Conservation (phyloP, 2,329 filamentous ascomycete genomes). For the Aspergillus pseudoterreus region DNA sequence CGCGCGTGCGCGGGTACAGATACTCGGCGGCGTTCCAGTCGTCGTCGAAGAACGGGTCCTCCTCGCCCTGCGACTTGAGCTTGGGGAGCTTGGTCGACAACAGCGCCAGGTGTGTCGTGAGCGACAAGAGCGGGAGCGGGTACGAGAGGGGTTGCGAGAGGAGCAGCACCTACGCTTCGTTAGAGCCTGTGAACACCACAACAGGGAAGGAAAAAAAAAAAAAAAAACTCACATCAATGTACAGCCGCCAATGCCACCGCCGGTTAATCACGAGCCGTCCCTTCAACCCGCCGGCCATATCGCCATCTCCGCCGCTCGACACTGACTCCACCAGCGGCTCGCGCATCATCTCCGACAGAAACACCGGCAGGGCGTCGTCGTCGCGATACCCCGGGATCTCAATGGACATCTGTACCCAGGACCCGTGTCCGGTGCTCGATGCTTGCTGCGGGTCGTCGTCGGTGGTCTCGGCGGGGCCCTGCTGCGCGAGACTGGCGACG, state of each 20-base stretch:
- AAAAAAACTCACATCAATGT: constrained; percentile 70
- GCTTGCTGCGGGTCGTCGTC: constrained; percentile 23
- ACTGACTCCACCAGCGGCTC: constrained; percentile 74
- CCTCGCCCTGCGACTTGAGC: constrained; percentile 83
- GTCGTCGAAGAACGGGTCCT: constrained; percentile 96
- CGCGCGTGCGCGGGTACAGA: constrained; percentile 61
- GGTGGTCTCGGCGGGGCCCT: constrained; percentile 20
- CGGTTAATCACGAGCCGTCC: constrained; percentile 80
- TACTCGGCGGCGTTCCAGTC: constrained; percentile 85
- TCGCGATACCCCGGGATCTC: constrained; percentile 89
- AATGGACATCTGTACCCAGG: constrained; percentile 85
- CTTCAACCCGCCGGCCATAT: constrained; percentile 65
- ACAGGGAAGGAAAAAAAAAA: neutral
- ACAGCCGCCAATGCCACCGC: constrained; percentile 94
- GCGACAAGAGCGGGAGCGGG: constrained; percentile 83
- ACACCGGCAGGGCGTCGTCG: constrained; percentile 85
- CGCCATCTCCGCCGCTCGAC: constrained; percentile 68
- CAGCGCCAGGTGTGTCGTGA: constrained; percentile 90
- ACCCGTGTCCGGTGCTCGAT: constrained; percentile 47
- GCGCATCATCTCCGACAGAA: constrained; percentile 79
- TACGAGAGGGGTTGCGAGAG: constrained; percentile 93
- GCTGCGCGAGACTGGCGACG: constrained; percentile 36
- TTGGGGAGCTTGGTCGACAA: constrained; percentile 80
- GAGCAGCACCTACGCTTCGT: constrained; percentile 66
- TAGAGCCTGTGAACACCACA: neutral